phyloP scores from a whole-genome alignment of 805 yeast genomes.

The Spathaspora girioi region DNA sequence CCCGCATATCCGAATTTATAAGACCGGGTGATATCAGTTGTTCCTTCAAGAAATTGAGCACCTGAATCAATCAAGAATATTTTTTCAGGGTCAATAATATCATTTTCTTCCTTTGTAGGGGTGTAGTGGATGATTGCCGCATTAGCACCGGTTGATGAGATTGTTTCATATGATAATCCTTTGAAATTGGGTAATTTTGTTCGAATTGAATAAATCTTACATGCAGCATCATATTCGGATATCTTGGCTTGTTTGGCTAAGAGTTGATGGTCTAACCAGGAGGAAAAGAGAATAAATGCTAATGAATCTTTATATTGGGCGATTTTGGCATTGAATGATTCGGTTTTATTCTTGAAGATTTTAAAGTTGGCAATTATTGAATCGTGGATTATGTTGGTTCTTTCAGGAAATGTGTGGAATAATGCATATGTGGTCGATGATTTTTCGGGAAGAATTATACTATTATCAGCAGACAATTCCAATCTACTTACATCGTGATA shows the following conservation, averaged over 20 bases:
- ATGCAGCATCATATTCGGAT: constrained; percentile 65
- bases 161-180: constrained; percentile 73
- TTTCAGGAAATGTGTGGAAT: constrained; percentile 23
- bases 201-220: constrained; percentile 55
- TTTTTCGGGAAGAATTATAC: constrained; percentile 31
- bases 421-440: constrained; percentile 29
- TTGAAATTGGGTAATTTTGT: constrained; percentile 50
- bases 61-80: constrained; percentile 86
- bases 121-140: constrained; percentile 75
- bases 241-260: constrained; percentile 37
- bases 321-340: constrained; percentile 62
- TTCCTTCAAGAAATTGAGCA: constrained; percentile 88
- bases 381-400: constrained; percentile 20
- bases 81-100: constrained; percentile 60
- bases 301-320: constrained; percentile 87
- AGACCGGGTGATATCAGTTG: constrained; percentile 94
- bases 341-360: constrained; percentile 70
- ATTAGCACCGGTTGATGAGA: constrained; percentile 72
- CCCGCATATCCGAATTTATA: constrained; percentile 51
- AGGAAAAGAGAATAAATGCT: constrained; percentile 66
- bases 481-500: constrained; percentile 50
- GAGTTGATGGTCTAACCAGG: constrained; percentile 73
- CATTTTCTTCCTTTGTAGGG: constrained; percentile 56
- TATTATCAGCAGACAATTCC: constrained; percentile 13
- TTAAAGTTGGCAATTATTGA: constrained; percentile 50